Evolutionary conservation across 495 filamentous ascomycete species (phyloP).

Genomic region (Acidomyces sp.): DNA sequence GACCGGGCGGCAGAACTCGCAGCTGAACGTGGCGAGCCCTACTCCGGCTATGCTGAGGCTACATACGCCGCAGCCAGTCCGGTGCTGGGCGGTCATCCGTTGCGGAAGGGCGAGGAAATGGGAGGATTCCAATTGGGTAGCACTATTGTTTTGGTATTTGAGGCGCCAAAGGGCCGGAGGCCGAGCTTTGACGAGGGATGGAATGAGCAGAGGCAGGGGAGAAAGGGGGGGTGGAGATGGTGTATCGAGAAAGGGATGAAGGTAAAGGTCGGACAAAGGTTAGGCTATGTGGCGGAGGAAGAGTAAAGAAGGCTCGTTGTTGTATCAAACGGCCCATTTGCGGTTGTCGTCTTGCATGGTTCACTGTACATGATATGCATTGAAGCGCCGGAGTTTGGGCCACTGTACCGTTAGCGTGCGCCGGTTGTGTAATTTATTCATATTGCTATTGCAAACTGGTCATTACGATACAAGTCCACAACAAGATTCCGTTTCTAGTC

Average conservation of each 20-base stretch:
- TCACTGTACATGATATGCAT: too few species aligned
- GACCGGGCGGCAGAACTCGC: constrained; percentile 71
- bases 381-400: too few species aligned
- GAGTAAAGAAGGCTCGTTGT: too few species aligned
- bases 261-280: constrained; percentile 73
- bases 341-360: too few species aligned
- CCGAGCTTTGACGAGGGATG: constrained; percentile 54
- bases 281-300: constrained; percentile 49
- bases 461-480: too few species aligned
- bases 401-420: too few species aligned
- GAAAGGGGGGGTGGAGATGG: constrained; percentile 68
- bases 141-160: constrained; percentile 91
- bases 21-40: constrained; percentile 58
- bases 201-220: constrained; percentile 27
- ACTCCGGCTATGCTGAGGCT: constrained; percentile 78
- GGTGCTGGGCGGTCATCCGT: constrained; percentile 67
- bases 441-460: too few species aligned
- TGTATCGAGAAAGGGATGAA: constrained; percentile 69
- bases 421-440: too few species aligned
- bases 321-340: too few species aligned
- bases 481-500: too few species aligned
- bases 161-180: constrained; percentile 60
- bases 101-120: constrained; percentile 88
- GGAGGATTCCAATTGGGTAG: constrained; percentile 94
- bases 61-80: constrained; percentile 67